phyloP scores from a whole-genome alignment of 495 filamentous ascomycete genomes.

The Penicillium fimorum region DNA sequence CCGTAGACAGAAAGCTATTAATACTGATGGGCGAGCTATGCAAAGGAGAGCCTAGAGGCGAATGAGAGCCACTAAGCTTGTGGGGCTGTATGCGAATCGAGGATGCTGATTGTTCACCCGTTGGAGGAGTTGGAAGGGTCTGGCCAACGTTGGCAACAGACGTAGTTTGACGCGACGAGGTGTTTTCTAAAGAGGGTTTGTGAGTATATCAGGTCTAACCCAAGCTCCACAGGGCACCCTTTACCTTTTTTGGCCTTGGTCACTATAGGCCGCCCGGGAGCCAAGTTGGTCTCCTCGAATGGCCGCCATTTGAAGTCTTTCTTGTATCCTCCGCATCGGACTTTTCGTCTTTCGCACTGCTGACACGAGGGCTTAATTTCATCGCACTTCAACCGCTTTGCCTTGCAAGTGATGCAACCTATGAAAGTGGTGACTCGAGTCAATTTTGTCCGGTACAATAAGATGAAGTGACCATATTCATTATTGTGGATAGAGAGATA shows the following conservation, averaged over 20 bases:
- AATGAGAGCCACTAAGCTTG: not conserved
- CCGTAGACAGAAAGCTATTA: slow-evolving; percentile 25
- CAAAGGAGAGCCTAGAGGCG: slow-evolving; percentile 21
- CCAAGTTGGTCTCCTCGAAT: slow-evolving; percentile 66
- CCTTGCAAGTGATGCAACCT: slow-evolving; percentile 82
- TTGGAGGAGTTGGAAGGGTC: slow-evolving; percentile 21
- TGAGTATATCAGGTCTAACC: slow-evolving; percentile 1
- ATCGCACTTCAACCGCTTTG: slow-evolving; percentile 79
- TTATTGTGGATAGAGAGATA: not conserved
- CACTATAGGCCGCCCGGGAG: slow-evolving; percentile 41
- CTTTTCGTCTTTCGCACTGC: slow-evolving; percentile 69
- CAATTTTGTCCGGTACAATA: slow-evolving; percentile 31
- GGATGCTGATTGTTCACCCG: slow-evolving; percentile 17
- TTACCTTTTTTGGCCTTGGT: slow-evolving; percentile 52
- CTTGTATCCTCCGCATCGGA: slow-evolving; percentile 74
- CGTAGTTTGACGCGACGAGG: slow-evolving; percentile 2
- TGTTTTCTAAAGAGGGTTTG: not conserved
- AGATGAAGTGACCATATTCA: not conserved
- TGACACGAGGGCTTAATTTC: slow-evolving; percentile 74
- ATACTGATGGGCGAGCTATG: slow-evolving; percentile 23
- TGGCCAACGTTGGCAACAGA: slow-evolving; percentile 1
- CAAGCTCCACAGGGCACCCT: not conserved
- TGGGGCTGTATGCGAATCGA: slow-evolving; percentile 11
- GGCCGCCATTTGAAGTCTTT: slow-evolving; percentile 84
- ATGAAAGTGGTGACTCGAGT: slow-evolving; percentile 29